Conservation (phyloP, 805 yeast species). For the Sporopachydermia lactativora region DNA sequence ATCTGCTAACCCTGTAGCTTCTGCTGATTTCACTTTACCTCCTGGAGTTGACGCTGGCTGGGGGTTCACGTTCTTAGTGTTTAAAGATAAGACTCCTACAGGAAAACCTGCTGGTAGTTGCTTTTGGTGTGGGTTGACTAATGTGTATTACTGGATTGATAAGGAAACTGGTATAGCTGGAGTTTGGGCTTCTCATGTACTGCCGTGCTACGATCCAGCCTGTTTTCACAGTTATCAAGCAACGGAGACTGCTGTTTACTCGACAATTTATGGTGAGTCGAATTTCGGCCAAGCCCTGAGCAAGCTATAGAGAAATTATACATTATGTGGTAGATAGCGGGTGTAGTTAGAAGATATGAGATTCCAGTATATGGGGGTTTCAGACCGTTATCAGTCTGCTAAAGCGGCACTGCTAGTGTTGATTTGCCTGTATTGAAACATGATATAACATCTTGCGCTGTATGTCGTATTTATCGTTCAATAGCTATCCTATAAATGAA, state of each 20-base stretch:
- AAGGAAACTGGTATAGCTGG: slow-evolving; percentile 25
- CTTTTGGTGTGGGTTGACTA: slow-evolving; percentile 28
- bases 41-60: slow-evolving; percentile 19
- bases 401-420: too few relatives aligned
- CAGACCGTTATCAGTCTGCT: too few relatives aligned
- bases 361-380: too few relatives aligned
- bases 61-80: slow-evolving; percentile 19
- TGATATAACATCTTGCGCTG: too few relatives aligned
- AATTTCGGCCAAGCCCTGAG: not conserved
- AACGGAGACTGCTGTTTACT: slow-evolving; percentile 10
- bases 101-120: slow-evolving; percentile 24
- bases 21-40: slow-evolving; percentile 9
- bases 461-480: too few relatives aligned
- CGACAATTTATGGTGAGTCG: not conserved
- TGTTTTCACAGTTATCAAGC: slow-evolving; percentile 9
- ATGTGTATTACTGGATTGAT: slow-evolving; percentile 28
- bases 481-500: too few relatives aligned
- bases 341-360: not conserved
- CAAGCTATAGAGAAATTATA: too few relatives aligned
- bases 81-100: slow-evolving; percentile 17
- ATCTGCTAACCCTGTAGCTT: slow-evolving; percentile 8
- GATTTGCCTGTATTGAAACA: too few relatives aligned
- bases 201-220: slow-evolving; percentile 21
- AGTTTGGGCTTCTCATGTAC: slow-evolving; percentile 23
- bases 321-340: not conserved